Evolutionary conservation across 164 flowering plant species (phyloP), one percentile per base, ranked within the genome.

Genomic region (Vitis labrusca): DNA sequence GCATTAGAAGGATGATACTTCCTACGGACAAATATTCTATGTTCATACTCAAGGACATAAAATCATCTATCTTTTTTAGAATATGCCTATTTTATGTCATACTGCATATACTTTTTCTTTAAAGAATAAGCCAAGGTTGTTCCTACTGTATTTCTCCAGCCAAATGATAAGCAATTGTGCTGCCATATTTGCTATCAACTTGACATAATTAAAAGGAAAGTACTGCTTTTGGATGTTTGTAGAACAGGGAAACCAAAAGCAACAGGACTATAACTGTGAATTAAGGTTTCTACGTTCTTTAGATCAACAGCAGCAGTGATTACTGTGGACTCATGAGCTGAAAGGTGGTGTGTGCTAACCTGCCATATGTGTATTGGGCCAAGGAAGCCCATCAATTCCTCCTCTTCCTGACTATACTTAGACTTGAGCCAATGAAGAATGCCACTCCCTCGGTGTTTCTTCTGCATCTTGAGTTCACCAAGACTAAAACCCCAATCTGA

Each of bases 311-410:
- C 44, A 5, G 44, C 44, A 37, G 44, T 37, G 44, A 37, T 37
- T 37, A 37, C 44, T 3, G 7, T 5, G 44, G 7, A 37, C 6
- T 37, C 5, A 6, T 37, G 44, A 37, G 7, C 0, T 6, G 32
- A 62, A 23, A 12, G 12, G 12, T 16, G 63, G 30, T 30, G 30
- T 48, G 44, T 14, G 15, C 58, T 32, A 48, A 82, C 86, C 82
- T 83, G 86, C 86, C 86, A 83, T 67, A 83, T 74, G 60, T 83
- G 86, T 63, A 81, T 80, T 59, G 86, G 86, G 9, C 84, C 84
- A 52, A 76, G 68, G 58, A 76, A 83, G 53, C 86, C 84, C 2
- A 76, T 72, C 49, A 65, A 74, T 47, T 78, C 84, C 49, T 74
- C 76, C 53, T 72, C 70, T n/a, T 52, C 70, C 52, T 67, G 72